A percentile compares a stretch with the other conserved stretches of the same genome.
Evolutionary conservation across 129 eudicot species (phyloP).

Genomic region (Dittrichia graveolens): DNA sequence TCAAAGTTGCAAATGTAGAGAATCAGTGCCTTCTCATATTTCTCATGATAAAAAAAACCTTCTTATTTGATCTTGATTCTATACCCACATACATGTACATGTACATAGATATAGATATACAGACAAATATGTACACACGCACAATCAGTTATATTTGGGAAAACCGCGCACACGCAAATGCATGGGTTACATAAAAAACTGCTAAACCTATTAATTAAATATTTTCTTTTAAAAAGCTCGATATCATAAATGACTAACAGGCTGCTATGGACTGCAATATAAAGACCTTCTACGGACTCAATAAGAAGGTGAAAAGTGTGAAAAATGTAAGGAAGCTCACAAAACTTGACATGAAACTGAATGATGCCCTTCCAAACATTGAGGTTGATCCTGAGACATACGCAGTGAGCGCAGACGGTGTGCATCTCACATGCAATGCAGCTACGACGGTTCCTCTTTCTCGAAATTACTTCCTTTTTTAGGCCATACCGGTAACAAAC

Average conservation of each 20-base stretch:
- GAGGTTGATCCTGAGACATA: conserved; percentile 91
- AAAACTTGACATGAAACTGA: conserved; percentile 95
- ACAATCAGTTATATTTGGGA: neutral
- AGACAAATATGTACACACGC: neutral
- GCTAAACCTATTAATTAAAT: too few species aligned
- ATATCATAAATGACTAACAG: conserved; percentile 40
- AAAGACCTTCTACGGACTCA: conserved; percentile 61
- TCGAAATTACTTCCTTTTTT: conserved; percentile 81
- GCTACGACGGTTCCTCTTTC: conserved; percentile 88
- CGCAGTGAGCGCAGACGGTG: conserved; percentile 73
- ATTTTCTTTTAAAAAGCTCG: neutral
- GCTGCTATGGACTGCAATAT: conserved; percentile 68
- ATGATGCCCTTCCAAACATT: conserved; percentile 83
- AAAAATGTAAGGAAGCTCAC: conserved; percentile 68
- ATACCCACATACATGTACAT: neutral
- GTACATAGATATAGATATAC: neutral
- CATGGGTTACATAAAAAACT: too few species aligned
- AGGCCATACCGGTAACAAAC: conserved; percentile 21
- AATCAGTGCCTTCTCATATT: too few species aligned
- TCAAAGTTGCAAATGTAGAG: too few species aligned
- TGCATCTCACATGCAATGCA: conserved; percentile 70
- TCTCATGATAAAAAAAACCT: neutral
- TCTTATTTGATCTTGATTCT: neutral
- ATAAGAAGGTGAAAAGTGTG: conserved; percentile 82
- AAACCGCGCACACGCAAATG: neutral